Evolutionary conservation across 352 stramenopile species (phyloP), one percentile per base, ranked within the genome.

Genomic region (Elongisporangium senticosum): DNA sequence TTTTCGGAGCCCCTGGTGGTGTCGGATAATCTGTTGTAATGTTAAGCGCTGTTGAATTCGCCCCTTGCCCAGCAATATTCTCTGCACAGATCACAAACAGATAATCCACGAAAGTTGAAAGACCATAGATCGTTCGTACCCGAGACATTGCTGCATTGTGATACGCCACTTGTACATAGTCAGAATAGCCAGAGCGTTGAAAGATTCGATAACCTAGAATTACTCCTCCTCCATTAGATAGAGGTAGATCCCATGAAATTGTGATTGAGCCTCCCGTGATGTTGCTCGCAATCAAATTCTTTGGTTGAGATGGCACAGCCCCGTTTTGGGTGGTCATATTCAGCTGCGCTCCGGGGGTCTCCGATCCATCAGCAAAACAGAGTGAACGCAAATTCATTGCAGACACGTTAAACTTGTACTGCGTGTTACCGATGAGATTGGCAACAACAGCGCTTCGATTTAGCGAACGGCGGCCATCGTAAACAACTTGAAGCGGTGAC

Each of bases 361-460:
- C 56, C 17, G 69, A 59, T 50, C 80, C 66, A 10, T 63, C 66
- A 0, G 61, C 24, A 48, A 62, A 53, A 24, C 78, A 88, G 7
- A 78, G 51, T 0, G 75, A 79, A 3, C 67, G 68, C 5, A 75
- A 80, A 48, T 84, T 88, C 37, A 77, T 77, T 2, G 70, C 67
- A 6, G 48, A 57, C 1, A 86, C 62, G 7, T 63, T 76, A 54
- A 88, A 83, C 7, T 56, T 72, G 49, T 88, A 88, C 2, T 62
- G 47, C 0, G 72, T 85, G 39, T 70, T 83, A 15, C 69, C 62
- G 2, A 58, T 13, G 7, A 88, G 64, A 7, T 66, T 68, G 4
- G 52, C 13, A 11, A 88, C 61, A 1, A 72, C 53, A 4, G 74
- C 63, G 2, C 28, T 68, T 48, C 47, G 58, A 0, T 37, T 48